Evolutionary conservation across 2,329 filamentous ascomycete genomes (phyloP).

Genomic region (Aspergillus tanneri): DNA sequence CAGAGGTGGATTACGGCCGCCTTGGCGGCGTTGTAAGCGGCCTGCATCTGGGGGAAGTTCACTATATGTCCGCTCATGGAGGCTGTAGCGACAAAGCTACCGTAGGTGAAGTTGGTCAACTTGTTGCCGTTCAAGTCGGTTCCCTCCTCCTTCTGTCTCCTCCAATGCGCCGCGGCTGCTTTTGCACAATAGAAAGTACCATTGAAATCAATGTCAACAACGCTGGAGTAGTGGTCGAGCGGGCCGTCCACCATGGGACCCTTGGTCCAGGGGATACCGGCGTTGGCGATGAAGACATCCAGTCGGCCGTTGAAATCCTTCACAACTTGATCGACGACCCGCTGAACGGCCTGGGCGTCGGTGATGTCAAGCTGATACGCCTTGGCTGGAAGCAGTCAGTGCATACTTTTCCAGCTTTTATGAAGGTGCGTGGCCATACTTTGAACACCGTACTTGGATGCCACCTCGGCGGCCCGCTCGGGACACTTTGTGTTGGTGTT

Average conservation of each 20-base stretch:
- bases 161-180: slow-evolving; percentile 67
- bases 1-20: slow-evolving; percentile 56
- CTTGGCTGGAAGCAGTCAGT: slow-evolving; percentile 36
- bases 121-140: slow-evolving; percentile 62
- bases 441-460: slow-evolving; percentile 65
- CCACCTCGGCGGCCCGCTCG: slow-evolving; percentile 62
- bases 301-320: slow-evolving; percentile 71
- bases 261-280: slow-evolving; percentile 71
- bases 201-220: slow-evolving; percentile 71
- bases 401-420: not conserved
- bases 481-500: slow-evolving; percentile 66
- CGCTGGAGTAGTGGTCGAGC: slow-evolving; percentile 63
- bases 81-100: slow-evolving; percentile 75
- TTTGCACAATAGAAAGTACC: slow-evolving; percentile 75
- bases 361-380: slow-evolving; percentile 53
- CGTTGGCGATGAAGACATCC: slow-evolving; percentile 77
- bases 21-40: slow-evolving; percentile 72
- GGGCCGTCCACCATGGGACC: slow-evolving; percentile 66
- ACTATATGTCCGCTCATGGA: slow-evolving; percentile 77
- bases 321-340: slow-evolving; percentile 44
- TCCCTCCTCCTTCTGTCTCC: slow-evolving; percentile 67
- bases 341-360: slow-evolving; percentile 42
- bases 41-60: slow-evolving; percentile 73
- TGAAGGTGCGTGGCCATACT: slow-evolving; percentile 28
- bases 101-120: slow-evolving; percentile 60